Percentiles rank a stretch among this genome's conserved stretches.
These are phyloP conservation scores for Citeromyces nyonsensis DNA, from an alignment of 805 yeast genomes.

Conservation along the genomic window DNA sequence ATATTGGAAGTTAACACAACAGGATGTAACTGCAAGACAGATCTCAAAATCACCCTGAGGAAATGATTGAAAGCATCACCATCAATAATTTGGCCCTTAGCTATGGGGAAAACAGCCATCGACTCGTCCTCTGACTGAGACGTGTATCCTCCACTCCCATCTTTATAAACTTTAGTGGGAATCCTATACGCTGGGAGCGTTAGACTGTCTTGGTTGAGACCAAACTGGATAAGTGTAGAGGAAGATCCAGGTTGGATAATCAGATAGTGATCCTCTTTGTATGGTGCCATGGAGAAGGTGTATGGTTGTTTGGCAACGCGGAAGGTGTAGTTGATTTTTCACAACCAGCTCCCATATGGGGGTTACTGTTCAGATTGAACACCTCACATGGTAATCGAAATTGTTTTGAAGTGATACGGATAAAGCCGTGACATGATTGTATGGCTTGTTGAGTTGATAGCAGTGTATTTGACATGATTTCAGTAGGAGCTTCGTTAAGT, in stretches of 20 bases:
- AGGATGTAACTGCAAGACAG: slow-evolving; percentile 21
- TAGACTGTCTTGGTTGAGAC: slow-evolving; percentile 51
- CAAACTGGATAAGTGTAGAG: slow-evolving; percentile 64
- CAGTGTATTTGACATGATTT: too few relatives aligned
- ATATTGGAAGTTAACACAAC: slow-evolving; percentile 20
- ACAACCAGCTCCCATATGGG: too few relatives aligned
- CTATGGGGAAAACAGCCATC: slow-evolving; percentile 44
- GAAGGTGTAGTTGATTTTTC: too few relatives aligned
- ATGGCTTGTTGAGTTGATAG: too few relatives aligned
- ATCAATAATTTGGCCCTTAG: slow-evolving; percentile 47
- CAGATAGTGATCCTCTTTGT: slow-evolving; percentile 17
- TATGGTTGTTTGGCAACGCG: not conserved
- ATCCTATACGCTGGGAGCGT: slow-evolving; percentile 62
- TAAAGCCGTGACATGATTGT: too few relatives aligned
- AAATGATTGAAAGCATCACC: slow-evolving; percentile 57
- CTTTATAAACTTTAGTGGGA: slow-evolving; percentile 51
- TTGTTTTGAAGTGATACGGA: too few relatives aligned
- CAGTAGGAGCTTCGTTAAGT: too few relatives aligned
- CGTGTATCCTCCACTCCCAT: slow-evolving; percentile 14
- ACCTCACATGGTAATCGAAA: too few relatives aligned
- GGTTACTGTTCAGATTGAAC: too few relatives aligned
- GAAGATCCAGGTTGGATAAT: slow-evolving; percentile 72
- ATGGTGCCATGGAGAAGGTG: slow-evolving; percentile 14
- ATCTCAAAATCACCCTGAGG: slow-evolving; percentile 33
- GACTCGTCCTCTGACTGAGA: slow-evolving; percentile 21